Evolutionary conservation across 2,329 filamentous ascomycete species (phyloP).

Genomic region (Aspergillus floridensis): DNA sequence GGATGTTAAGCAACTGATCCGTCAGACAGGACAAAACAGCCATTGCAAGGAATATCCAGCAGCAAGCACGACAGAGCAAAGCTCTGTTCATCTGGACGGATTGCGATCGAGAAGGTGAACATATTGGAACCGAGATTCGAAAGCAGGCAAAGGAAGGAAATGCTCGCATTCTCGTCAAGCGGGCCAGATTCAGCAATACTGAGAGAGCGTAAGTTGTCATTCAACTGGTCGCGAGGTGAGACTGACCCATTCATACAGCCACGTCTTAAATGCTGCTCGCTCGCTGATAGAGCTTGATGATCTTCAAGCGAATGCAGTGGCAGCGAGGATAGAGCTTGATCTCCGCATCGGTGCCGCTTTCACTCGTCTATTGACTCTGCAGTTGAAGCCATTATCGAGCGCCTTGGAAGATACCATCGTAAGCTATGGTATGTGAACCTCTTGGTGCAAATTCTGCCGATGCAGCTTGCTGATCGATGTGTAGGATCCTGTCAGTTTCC

Average conservation of each 20-base stretch:
- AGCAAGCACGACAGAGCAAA: conserved; percentile 69
- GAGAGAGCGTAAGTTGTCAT: conserved; percentile 68
- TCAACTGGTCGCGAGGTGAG: neutral
- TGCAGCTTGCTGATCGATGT: neutral
- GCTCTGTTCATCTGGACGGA: conserved; percentile 97
- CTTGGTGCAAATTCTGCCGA: neutral
- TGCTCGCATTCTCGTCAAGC: conserved; percentile 69
- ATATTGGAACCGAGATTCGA: conserved; percentile 90
- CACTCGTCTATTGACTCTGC: conserved; percentile 80
- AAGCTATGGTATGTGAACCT: conserved; percentile 67
- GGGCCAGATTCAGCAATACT: conserved; percentile 93
- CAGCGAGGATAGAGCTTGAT: conserved; percentile 87
- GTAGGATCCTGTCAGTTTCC: conserved; percentile 91
- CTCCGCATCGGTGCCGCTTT: conserved; percentile 89
- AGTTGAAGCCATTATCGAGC: conserved; percentile 69
- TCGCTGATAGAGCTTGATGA: conserved; percentile 77
- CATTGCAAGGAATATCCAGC: conserved; percentile 81
- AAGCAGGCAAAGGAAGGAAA: conserved; percentile 76
- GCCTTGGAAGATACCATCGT: conserved; percentile 64
- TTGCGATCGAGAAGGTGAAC: conserved; percentile 95
- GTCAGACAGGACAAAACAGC: conserved; percentile 65
- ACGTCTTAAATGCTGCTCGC: conserved; percentile 80
- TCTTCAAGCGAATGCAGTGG: conserved; percentile 80
- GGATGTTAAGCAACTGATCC: neutral
- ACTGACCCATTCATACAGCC: conserved; percentile 50